Conservation (phyloP, 192 early-diverging fungal species). For the Backusella morwellensis region DNA sequence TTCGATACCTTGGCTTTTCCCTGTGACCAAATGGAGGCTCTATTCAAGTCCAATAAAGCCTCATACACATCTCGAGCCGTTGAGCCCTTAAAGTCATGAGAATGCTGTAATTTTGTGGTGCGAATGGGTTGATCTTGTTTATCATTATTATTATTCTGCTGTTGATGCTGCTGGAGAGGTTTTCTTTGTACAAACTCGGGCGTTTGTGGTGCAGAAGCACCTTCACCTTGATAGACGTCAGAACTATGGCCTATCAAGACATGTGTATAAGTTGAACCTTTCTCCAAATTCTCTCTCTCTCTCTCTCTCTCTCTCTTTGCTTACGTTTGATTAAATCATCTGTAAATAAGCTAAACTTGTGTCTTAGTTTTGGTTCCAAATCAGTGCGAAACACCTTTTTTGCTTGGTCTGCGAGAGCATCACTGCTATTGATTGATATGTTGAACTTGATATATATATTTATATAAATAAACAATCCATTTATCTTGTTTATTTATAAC, state of each 20-base stretch:
- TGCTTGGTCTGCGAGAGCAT: conserved; percentile 49
- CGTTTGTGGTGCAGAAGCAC: conserved; percentile 31
- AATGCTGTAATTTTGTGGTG: conserved; percentile 67
- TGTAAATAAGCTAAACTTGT: conserved; percentile 63
- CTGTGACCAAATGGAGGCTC: conserved; percentile 81
- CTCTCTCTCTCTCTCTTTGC: neutral
- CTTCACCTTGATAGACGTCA: conserved; percentile 72
- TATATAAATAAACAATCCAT: too few relatives aligned
- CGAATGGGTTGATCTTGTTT: conserved; percentile 37
- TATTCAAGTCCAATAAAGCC: conserved; percentile 71
- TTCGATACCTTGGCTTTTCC: conserved; percentile 41
- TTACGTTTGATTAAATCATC: conserved; percentile 68
- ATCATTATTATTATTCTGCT: conserved; percentile 18
- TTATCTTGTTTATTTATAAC: neutral
- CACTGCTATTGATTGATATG: conserved; percentile 57
- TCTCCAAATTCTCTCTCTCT: too few relatives aligned
- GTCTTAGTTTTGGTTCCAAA: conserved; percentile 59
- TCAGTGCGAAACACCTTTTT: conserved; percentile 69
- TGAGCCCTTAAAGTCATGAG: conserved; percentile 75
- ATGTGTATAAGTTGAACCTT: too few relatives aligned
- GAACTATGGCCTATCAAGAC: conserved; percentile 55
- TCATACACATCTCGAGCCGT: conserved; percentile 79
- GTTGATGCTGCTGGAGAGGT: conserved; percentile 19
- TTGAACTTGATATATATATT: conserved; percentile 50
- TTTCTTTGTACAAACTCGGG: conserved; percentile 30